Evolutionary conservation across 2,329 filamentous ascomycete species (phyloP).

Genomic region (Apiospora aurea): DNA sequence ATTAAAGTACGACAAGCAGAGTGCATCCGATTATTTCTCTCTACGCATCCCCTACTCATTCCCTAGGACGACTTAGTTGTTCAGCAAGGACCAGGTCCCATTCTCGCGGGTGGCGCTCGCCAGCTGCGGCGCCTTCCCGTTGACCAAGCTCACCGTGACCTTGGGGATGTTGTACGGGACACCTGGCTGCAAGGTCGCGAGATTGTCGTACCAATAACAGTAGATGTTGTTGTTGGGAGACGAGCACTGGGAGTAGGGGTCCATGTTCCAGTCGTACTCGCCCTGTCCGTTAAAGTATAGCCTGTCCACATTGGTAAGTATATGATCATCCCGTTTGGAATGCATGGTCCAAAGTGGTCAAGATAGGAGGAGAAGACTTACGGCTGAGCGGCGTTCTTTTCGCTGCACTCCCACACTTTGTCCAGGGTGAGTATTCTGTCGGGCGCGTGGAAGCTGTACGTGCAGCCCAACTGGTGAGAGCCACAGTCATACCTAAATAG

Average conservation of each 20-base stretch:
- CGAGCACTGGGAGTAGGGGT: conserved; percentile 9
- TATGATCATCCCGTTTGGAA: too few relatives aligned
- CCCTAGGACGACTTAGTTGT: not conserved
- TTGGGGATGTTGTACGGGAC: conserved; percentile 13
- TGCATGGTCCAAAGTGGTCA: not conserved
- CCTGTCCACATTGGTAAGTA: conserved; percentile 1
- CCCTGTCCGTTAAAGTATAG: not conserved
- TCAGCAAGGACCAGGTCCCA: not conserved
- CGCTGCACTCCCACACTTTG: conserved; percentile 5
- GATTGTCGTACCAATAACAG: conserved; percentile 6
- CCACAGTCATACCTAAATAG: not conserved
- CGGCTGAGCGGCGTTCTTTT: not conserved
- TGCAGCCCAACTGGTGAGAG: not conserved
- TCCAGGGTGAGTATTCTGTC: not conserved
- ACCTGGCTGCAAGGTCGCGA: not conserved
- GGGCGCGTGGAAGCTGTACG: conserved; percentile 7
- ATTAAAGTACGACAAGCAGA: not conserved
- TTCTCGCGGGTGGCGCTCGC: not conserved
- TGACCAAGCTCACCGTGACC: conserved; percentile 8
- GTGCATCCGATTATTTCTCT: not conserved
- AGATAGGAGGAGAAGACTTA: not conserved
- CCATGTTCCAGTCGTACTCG: conserved; percentile 4
- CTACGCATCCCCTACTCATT: not conserved
- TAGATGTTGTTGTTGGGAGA: not conserved
- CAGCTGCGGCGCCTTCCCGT: not conserved